Percentiles rank a stretch among this genome's conserved stretches.
These are phyloP conservation scores for Populus simonii DNA, from an alignment of 345 rosid species.

Conservation along the genomic window DNA sequence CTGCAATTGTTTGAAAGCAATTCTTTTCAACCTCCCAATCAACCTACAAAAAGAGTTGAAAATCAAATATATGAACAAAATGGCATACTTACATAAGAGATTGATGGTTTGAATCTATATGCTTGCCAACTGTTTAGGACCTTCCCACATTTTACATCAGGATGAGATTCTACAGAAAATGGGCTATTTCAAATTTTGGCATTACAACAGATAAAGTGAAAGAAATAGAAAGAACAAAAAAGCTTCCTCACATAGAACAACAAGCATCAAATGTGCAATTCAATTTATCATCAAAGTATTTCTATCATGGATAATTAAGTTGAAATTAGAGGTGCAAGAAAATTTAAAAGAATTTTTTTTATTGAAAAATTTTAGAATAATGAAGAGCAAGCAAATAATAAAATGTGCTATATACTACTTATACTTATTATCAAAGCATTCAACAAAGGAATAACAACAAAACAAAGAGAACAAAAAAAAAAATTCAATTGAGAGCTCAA, in stretches of 20 bases:
- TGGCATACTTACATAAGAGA: neutral
- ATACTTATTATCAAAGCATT: no score
- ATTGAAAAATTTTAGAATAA: neutral
- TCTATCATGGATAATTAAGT: neutral
- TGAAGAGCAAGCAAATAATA: neutral
- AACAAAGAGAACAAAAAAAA: neutral
- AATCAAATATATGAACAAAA: conserved; percentile 6
- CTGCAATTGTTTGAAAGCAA: conserved; percentile 84
- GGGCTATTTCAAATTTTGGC: no score
- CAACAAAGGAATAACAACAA: neutral
- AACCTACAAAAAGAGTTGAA: conserved; percentile 44
- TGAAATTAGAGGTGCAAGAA: neutral
- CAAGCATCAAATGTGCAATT: no score
- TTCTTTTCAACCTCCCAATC: conserved; percentile 83
- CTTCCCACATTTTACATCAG: neutral
- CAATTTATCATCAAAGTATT: no score
- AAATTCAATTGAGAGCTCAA: no score
- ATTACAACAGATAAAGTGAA: no score
- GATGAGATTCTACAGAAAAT: neutral
- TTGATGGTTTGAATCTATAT: neutral
- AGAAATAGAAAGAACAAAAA: no score
- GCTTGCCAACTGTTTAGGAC: neutral
- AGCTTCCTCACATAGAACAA: no score
- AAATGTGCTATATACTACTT: no score
- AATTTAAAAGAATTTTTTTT: no score